phyloP scores from a whole-genome alignment of 768 basidiomycete genomes.

The Agaricus blazei region DNA sequence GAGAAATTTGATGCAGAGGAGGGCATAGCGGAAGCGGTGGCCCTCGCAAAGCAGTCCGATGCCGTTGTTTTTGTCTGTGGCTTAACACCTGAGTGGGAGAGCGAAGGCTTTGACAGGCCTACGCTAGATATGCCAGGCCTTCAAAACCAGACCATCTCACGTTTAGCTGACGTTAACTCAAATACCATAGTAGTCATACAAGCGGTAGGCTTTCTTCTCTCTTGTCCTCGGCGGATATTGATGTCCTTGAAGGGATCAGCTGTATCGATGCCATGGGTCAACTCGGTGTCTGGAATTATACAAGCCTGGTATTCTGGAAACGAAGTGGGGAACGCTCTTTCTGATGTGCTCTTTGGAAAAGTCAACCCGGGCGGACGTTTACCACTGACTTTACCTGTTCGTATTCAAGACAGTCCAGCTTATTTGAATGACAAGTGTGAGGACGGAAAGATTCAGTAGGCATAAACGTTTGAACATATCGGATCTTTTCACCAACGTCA shows the following conservation, averaged over 20 bases:
- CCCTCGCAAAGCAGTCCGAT: slow-evolving; percentile 48
- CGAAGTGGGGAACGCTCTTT: slow-evolving; percentile 58
- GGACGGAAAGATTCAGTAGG: slow-evolving; percentile 46
- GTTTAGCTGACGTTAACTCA: slow-evolving; percentile 48
- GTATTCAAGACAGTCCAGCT: slow-evolving; percentile 59
- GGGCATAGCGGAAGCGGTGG: slow-evolving; percentile 52
- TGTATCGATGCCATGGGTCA: slow-evolving; percentile 71
- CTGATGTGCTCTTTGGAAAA: slow-evolving; percentile 58
- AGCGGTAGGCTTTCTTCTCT: slow-evolving; percentile 35
- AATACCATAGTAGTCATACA: slow-evolving; percentile 59
- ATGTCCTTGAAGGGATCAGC: slow-evolving; percentile 49
- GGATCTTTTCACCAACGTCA: background rate
- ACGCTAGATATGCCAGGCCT: slow-evolving; percentile 53
- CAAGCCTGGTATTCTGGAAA: slow-evolving; percentile 68
- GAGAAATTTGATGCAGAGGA: slow-evolving; percentile 53
- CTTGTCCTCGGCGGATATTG: background rate
- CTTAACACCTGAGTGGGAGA: slow-evolving; percentile 69
- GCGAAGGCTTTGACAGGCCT: slow-evolving; percentile 69
- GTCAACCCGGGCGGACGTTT: slow-evolving; percentile 59
- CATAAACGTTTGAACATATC: background rate
- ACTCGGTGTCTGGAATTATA: slow-evolving; percentile 46
- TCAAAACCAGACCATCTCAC: slow-evolving; percentile 53
- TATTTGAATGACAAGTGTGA: slow-evolving; percentile 54
- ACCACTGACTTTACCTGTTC: slow-evolving; percentile 55
- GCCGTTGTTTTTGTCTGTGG: slow-evolving; percentile 57